These are phyloP conservation scores for Paragyromitra xinjiangensis DNA, from an alignment of 495 filamentous ascomycete genomes.

Conservation along the genomic window DNA sequence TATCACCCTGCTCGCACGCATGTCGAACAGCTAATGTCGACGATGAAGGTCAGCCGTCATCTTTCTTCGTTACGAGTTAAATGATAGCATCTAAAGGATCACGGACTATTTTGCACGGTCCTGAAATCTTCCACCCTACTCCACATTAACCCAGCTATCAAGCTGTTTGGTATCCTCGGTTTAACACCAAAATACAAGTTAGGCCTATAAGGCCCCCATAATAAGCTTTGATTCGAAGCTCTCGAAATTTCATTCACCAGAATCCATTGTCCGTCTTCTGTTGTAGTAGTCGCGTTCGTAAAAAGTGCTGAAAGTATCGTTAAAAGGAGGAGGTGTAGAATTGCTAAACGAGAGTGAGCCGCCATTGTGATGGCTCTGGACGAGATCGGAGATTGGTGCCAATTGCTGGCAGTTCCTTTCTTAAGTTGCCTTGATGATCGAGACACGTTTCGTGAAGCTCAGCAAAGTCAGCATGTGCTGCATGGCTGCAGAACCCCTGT, in stretches of 20 bases:
- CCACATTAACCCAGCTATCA: slow-evolving; percentile 90
- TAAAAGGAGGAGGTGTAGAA: slow-evolving; percentile 37
- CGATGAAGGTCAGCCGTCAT: slow-evolving; percentile 45
- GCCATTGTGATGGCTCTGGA: slow-evolving; percentile 37
- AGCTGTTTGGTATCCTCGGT: slow-evolving; percentile 83
- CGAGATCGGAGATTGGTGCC: slow-evolving; percentile 34
- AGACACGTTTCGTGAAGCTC: slow-evolving; percentile 51
- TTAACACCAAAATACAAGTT: slow-evolving; percentile 96
- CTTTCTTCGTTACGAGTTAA: slow-evolving; percentile 6
- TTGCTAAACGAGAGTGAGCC: slow-evolving; percentile 37
- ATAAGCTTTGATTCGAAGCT: slow-evolving; percentile 80
- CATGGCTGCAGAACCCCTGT: slow-evolving; percentile 19
- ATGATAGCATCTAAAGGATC: slow-evolving; percentile 1
- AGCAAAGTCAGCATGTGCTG: slow-evolving; percentile 29
- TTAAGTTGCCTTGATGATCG: slow-evolving; percentile 40
- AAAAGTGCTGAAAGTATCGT: slow-evolving; percentile 37
- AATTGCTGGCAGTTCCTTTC: slow-evolving; percentile 38
- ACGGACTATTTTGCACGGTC: slow-evolving; percentile 80
- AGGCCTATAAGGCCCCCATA: slow-evolving; percentile 97
- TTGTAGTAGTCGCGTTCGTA: slow-evolving; percentile 40
- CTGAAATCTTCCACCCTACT: slow-evolving; percentile 81
- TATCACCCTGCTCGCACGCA: slow-evolving; percentile 94
- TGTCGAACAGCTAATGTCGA: slow-evolving; percentile 76
- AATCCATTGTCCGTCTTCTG: slow-evolving; percentile 51
- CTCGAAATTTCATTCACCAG: slow-evolving; percentile 62